Conservation (phyloP, 441 rosid species). For the Aquilaria agallochum region DNA sequence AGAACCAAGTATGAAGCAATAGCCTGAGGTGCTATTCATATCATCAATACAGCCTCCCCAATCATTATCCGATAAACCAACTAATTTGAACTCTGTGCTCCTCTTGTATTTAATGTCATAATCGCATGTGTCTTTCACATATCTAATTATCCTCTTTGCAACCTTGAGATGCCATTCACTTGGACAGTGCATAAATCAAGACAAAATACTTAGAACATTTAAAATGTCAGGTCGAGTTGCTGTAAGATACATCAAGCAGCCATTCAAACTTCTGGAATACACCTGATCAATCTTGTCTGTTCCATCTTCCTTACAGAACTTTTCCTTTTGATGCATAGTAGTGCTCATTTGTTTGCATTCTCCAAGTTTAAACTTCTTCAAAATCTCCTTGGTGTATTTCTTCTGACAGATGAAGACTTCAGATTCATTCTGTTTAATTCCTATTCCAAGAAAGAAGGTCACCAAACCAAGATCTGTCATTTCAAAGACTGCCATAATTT, state of each 20-base stretch:
- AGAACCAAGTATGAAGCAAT: background rate
- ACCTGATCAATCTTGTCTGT: too few species aligned
- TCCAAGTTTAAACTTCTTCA: too few species aligned
- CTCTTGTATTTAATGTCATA: background rate
- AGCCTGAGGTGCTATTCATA: conserved; percentile 1
- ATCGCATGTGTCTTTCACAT: background rate
- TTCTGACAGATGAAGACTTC: too few species aligned
- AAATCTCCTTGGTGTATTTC: too few species aligned
- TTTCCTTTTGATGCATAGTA: too few species aligned
- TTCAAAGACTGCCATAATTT: background rate
- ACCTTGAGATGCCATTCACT: background rate
- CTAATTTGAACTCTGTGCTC: background rate
- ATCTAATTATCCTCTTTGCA: background rate
- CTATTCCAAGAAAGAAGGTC: too few species aligned
- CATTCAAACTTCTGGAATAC: too few species aligned
- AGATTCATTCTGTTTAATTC: too few species aligned
- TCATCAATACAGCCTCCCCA: background rate
- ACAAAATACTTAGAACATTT: background rate
- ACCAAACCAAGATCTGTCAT: background rate
- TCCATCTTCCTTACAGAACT: too few species aligned
- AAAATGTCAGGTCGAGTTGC: too few species aligned
- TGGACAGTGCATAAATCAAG: background rate
- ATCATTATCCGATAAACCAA: background rate
- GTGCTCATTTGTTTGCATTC: too few species aligned
- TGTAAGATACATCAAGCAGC: too few species aligned